Evolutionary conservation across 139 green algal species (phyloP), one percentile per base, ranked within the genome.

Genomic region (Raphidocelis subcapitata): DNA sequence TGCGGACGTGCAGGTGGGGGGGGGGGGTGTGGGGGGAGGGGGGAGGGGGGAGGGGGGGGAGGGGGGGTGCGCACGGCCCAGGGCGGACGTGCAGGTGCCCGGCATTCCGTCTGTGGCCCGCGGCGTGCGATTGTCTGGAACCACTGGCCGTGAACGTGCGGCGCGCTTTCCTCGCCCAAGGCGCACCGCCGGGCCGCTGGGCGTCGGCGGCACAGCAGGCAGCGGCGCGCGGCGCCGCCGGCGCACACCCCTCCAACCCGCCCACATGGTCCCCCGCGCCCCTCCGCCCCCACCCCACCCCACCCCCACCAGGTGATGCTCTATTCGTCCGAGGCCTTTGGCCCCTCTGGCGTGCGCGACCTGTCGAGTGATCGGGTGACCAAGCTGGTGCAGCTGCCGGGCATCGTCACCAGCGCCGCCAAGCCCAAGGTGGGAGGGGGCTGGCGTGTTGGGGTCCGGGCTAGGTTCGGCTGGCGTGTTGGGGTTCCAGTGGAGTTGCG

Each of bases 401-500:
- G 96, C 64, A 99, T 99, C 79, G 86, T 99, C 52, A 99, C 94
- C 2, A 84, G 91, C 2, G 86, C 96, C 10, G 88, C 89, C 5
- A 94, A 90, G 51, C 88, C 92, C 36, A 97, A 90, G 85, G 84
- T 90, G 44, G 24, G 69, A 23, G n/a, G n/a, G n/a, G 20, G 49
- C 49, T 57, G 18, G 20, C n/a, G 37, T 21, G 63, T 71, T 71
- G 56, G n/a, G 63, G 37, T 28, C 20, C 20, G 14, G 20, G 35
- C 56, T n/a, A 28, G 63, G 31, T 29, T 26, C 16, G 14, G 24
- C 31, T 29, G 46, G 12, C 21, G 55, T 57, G 37, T 41, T 65
- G 21, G 15, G 63, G 31, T 71, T 14, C 26, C 18, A 29, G 15
- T 32, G 23, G 23, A n/a, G n/a, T n/a, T n/a, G n/a, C n/a, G n/a